Conservation (phyloP, 2,329 filamentous ascomycete genomes). For the Stagonosporopsis vannaccii region DNA sequence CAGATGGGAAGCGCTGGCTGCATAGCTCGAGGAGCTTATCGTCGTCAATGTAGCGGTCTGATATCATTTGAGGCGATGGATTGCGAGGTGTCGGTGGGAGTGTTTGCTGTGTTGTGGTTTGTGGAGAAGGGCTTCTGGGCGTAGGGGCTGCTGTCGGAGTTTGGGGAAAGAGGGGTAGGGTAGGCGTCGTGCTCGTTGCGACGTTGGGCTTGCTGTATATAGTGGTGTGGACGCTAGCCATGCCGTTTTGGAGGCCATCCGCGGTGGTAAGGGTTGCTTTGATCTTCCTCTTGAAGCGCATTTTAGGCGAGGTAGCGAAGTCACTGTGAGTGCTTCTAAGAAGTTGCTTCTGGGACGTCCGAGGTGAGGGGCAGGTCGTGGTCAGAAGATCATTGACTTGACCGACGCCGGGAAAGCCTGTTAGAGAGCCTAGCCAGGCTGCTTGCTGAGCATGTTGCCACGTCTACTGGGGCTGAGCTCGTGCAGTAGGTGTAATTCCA, state of each 20-base stretch:
- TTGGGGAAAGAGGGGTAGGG: background rate
- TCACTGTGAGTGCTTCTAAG: background rate
- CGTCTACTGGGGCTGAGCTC: background rate
- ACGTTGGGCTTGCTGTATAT: background rate
- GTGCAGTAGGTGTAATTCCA: background rate
- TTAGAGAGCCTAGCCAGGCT: background rate
- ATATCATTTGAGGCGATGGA: constrained; percentile 23
- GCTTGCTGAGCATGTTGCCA: background rate
- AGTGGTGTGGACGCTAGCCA: background rate
- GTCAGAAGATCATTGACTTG: background rate
- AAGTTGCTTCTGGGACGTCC: no score
- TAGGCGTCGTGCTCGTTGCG: background rate
- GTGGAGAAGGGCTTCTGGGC: background rate
- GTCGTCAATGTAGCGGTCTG: constrained; percentile 30
- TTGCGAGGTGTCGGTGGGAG: background rate
- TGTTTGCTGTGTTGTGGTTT: background rate
- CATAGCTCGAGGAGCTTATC: constrained; percentile 23
- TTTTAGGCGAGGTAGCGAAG: background rate
- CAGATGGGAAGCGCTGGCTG: constrained; percentile 18
- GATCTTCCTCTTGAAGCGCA: background rate
- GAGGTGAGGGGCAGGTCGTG: background rate
- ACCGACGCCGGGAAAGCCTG: background rate
- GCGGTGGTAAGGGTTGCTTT: no score
- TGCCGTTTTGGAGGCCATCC: no score
- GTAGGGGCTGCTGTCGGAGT: background rate